phyloP scores from a whole-genome alignment of 2,329 filamentous ascomycete genomes.

The Sarocladiaceae sp. region DNA sequence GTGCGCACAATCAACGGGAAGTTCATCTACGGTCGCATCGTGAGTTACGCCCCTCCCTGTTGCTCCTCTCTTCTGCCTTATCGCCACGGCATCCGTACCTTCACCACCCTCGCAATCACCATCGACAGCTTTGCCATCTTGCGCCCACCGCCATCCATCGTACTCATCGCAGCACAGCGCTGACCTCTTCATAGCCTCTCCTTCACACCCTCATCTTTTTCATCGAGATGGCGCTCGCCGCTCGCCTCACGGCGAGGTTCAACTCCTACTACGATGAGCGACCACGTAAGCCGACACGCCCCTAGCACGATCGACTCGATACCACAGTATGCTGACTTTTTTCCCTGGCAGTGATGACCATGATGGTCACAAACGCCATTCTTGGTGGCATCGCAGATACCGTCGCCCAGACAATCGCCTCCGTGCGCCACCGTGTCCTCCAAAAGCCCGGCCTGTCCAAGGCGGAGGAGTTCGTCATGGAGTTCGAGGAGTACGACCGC shows the following conservation, averaged over 20 bases:
- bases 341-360: conserved; percentile 69
- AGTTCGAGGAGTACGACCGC: conserved; percentile 80
- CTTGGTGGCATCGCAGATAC: conserved; percentile 95
- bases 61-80: neutral
- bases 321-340: conserved; percentile 1
- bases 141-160: conserved; percentile 10
- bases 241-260: conserved; percentile 77
- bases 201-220: conserved; percentile 79
- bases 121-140: conserved; percentile 1
- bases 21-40: conserved; percentile 67
- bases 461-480: conserved; percentile 72
- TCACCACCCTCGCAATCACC: neutral
- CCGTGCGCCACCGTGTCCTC: conserved; percentile 62
- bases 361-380: conserved; percentile 97
- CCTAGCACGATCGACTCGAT: neutral
- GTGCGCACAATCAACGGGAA: conserved; percentile 56
- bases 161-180: conserved; percentile 15
- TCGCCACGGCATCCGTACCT: conserved; percentile 9
- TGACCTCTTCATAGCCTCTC: conserved; percentile 58
- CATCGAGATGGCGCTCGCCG: conserved; percentile 81
- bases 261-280: conserved; percentile 90
- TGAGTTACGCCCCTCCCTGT: conserved; percentile 43
- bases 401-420: conserved; percentile 86
- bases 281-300: conserved; percentile 52
- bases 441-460: conserved; percentile 51